Conservation (phyloP, 2,329 filamentous ascomycete species). For the Venturiaceae sp. region DNA sequence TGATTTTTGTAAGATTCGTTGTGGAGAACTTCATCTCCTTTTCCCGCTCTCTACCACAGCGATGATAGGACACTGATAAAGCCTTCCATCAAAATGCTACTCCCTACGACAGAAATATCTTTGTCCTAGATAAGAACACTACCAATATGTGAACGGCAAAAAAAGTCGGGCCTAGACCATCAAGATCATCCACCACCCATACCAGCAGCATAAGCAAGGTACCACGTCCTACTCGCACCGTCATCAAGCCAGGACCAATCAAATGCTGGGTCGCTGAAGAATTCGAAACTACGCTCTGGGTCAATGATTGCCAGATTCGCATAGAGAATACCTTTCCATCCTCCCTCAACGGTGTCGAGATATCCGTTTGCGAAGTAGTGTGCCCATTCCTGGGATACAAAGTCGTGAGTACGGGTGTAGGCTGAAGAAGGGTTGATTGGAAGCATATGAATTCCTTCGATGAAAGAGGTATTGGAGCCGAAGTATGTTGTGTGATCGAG, state of each 20-base stretch:
- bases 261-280: slow-evolving; percentile 61
- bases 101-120: too few relatives aligned
- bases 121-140: too few relatives aligned
- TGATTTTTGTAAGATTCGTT: too few relatives aligned
- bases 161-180: too few relatives aligned
- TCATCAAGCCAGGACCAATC: slow-evolving; percentile 65
- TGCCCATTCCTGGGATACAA: slow-evolving; percentile 47
- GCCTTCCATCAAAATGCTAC: too few relatives aligned
- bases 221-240: slow-evolving; percentile 78
- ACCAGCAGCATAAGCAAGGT: slow-evolving; percentile 67
- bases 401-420: slow-evolving; percentile 51
- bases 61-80: too few relatives aligned
- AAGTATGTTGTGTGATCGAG: slow-evolving; percentile 53
- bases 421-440: background rate
- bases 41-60: too few relatives aligned
- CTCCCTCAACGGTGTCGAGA: slow-evolving; percentile 20
- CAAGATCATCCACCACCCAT: slow-evolving; percentile 5
- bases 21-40: too few relatives aligned
- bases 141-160: too few relatives aligned
- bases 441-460: slow-evolving; percentile 8
- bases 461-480: slow-evolving; percentile 2
- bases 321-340: slow-evolving; percentile 83
- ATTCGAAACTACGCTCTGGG: slow-evolving; percentile 58
- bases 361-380: slow-evolving; percentile 48
- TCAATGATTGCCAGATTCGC: slow-evolving; percentile 75